Evolutionary conservation across 306 rosid species (phyloP).

Genomic region (Pterocarpus santalinus): DNA sequence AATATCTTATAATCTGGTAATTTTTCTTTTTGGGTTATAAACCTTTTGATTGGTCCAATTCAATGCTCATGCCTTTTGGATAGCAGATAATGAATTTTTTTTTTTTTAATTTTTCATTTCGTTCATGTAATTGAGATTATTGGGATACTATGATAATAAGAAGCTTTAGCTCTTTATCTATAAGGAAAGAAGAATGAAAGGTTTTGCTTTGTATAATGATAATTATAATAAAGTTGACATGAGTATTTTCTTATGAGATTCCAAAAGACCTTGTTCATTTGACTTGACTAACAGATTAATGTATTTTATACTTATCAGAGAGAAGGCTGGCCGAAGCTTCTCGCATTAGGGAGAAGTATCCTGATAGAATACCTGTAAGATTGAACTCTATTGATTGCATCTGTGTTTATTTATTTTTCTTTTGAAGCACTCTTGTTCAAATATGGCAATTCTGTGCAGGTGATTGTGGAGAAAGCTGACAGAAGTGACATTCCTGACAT

Average conservation of each 20-base stretch:
- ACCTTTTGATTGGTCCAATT: neutral
- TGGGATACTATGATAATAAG: neutral
- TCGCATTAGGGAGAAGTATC: slow-evolving; percentile 89
- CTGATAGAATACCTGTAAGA: slow-evolving; percentile 90
- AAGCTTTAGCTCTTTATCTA: neutral
- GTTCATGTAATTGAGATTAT: neutral
- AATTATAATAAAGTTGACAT: neutral
- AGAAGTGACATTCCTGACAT: slow-evolving; percentile 85
- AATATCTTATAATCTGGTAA: slow-evolving; percentile 4
- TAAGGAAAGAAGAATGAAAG: neutral
- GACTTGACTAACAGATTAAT: slow-evolving; percentile 1
- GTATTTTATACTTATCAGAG: slow-evolving; percentile 53
- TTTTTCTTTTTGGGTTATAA: neutral
- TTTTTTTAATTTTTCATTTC: neutral
- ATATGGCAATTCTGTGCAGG: slow-evolving; percentile 57
- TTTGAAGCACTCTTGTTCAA: slow-evolving; percentile 27
- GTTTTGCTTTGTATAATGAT: neutral
- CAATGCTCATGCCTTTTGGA: neutral
- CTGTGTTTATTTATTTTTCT: slow-evolving; percentile 2
- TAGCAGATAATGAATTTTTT: neutral
- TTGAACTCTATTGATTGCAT: slow-evolving; percentile 15
- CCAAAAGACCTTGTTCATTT: neutral
- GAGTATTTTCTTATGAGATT: slow-evolving; percentile 17
- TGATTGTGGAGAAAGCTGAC: slow-evolving; percentile 95
- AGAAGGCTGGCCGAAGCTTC: slow-evolving; percentile 75